Evolutionary conservation across 192 early-diverging fungal genomes (phyloP).

Genomic region (Lobosporangium transversale): DNA sequence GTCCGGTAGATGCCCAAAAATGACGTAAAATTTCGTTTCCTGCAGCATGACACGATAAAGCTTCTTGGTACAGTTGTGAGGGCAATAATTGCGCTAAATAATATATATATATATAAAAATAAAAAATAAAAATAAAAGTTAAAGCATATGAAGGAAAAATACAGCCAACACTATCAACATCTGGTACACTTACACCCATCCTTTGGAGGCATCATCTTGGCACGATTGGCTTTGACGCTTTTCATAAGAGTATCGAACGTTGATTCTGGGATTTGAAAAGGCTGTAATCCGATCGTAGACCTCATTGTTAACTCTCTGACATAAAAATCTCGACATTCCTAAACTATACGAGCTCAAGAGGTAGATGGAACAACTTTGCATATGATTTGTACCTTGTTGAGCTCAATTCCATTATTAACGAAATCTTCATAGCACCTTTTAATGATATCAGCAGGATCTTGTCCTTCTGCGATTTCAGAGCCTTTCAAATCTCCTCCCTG

Average conservation of each 20-base stretch:
- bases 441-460: slow-evolving; percentile 41
- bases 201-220: slow-evolving; percentile 43
- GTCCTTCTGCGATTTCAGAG: slow-evolving; percentile 27
- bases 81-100: slow-evolving; percentile 50
- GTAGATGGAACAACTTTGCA: too few relatives aligned
- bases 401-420: slow-evolving; percentile 15
- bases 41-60: slow-evolving; percentile 57
- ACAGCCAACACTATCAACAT: neutral
- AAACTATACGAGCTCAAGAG: too few relatives aligned
- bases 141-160: neutral
- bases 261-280: slow-evolving; percentile 21
- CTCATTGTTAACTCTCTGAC: too few relatives aligned
- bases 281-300: slow-evolving; percentile 10
- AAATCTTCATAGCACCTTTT: slow-evolving; percentile 11
- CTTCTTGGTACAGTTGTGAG: slow-evolving; percentile 51
- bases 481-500: slow-evolving; percentile 55
- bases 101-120: too few relatives aligned
- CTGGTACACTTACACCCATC: slow-evolving; percentile 38
- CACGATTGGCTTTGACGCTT: slow-evolving; percentile 40
- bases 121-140: neutral
- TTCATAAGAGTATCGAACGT: slow-evolving; percentile 44
- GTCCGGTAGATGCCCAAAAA: slow-evolving; percentile 62
- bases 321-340: too few relatives aligned
- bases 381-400: slow-evolving; percentile 34
- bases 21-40: slow-evolving; percentile 66